Conservation (phyloP, 108 stramenopile species). For the Thalassiosira profunda region DNA sequence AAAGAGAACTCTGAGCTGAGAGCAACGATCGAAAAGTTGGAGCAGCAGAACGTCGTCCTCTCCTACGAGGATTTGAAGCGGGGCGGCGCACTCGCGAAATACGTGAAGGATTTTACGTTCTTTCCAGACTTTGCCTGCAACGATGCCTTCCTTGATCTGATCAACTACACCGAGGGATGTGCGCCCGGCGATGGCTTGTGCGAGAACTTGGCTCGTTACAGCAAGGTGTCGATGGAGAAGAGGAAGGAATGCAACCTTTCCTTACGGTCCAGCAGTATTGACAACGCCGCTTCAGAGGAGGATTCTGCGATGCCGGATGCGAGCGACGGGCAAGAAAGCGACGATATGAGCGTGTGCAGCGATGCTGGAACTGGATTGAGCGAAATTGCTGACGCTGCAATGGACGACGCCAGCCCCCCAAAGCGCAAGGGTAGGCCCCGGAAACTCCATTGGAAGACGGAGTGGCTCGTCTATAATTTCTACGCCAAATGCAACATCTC, state of each 20-base stretch:
- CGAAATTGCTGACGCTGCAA: background rate
- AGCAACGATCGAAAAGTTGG: background rate
- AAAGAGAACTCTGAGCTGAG: background rate
- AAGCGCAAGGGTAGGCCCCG: background rate
- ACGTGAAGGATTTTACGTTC: background rate
- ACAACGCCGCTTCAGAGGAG: too few species aligned
- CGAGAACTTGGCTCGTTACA: constrained; percentile 10
- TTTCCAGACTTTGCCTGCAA: constrained; percentile 6
- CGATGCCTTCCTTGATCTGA: background rate
- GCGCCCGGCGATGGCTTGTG: background rate
- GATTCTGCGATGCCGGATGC: too few species aligned
- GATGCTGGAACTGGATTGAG: background rate
- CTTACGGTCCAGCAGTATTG: background rate
- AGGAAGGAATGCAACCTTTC: constrained; percentile 8
- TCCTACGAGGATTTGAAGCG: background rate
- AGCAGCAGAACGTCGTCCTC: background rate
- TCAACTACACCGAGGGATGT: constrained; percentile 12
- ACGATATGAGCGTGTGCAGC: background rate
- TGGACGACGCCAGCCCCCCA: background rate
- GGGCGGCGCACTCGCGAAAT: background rate
- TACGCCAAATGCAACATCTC: constrained; percentile 12
- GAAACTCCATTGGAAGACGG: constrained; percentile 15
- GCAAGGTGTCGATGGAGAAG: background rate
- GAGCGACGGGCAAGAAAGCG: too few species aligned
- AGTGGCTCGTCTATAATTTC: constrained; percentile 8